Evolutionary conservation across 352 stramenopile species (phyloP).

Genomic region (Phytophthora boehmeriae): DNA sequence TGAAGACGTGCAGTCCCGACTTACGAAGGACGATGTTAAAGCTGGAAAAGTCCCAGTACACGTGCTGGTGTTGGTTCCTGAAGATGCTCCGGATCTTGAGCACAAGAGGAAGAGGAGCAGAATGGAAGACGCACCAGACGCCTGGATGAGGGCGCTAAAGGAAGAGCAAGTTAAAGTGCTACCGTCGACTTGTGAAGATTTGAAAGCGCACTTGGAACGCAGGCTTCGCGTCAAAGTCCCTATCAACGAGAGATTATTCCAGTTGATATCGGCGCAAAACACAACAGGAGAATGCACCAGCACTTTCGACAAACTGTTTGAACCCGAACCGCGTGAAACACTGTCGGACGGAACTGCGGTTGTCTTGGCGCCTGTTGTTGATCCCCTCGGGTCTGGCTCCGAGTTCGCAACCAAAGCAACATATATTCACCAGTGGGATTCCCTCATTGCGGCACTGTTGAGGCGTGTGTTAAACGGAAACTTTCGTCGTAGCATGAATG

Average conservation of each 20-base stretch:
- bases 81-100: conserved; percentile 1
- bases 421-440: conserved; percentile 28
- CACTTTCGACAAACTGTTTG: conserved; percentile 19
- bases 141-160: conserved; percentile 24
- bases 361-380: conserved; percentile 11
- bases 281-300: conserved; percentile 17
- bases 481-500: conserved; percentile 19
- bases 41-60: too few species aligned
- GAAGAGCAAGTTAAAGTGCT: conserved; percentile 20
- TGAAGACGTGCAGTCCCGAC: too few species aligned
- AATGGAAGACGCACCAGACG: conserved; percentile 10
- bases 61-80: too few species aligned
- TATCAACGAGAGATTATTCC: conserved; percentile 17
- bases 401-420: conserved; percentile 10
- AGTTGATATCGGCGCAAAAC: conserved; percentile 8
- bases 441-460: conserved; percentile 11
- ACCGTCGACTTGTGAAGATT: conserved; percentile 23
- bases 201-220: conserved; percentile 18
- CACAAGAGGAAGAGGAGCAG: conserved; percentile 18
- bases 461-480: conserved; percentile 10
- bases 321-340: conserved; percentile 14
- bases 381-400: conserved; percentile 11
- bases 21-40: too few species aligned
- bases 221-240: conserved; percentile 17
- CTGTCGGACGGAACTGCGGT: conserved; percentile 11